Evolutionary conservation across 1,284 basidiomycete genomes (phyloP).

Genomic region (Sphaerobolus stellatus): DNA sequence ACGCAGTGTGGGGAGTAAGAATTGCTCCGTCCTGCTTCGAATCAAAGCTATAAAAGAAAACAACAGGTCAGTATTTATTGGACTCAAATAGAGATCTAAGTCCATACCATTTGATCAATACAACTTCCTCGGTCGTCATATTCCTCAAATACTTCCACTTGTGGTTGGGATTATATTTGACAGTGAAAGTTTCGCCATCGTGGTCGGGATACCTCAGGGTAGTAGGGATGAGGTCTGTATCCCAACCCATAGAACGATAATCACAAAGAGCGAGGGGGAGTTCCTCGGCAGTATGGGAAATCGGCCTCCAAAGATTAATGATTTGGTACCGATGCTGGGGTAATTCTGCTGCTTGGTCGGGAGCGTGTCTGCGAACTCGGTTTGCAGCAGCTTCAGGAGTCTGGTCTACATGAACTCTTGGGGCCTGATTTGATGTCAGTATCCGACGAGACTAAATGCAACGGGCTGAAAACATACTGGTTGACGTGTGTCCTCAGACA

Average conservation of each 20-base stretch:
- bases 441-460: background rate
- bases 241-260: conserved; percentile 45
- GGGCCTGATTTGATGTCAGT: background rate
- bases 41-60: conserved; percentile 43
- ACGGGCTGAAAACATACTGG: conserved; percentile 34
- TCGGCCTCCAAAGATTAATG: conserved; percentile 73
- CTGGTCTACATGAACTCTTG: conserved; percentile 54
- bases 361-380: conserved; percentile 55
- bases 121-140: conserved; percentile 60
- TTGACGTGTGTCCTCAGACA: conserved; percentile 44
- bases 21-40: conserved; percentile 51
- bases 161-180: conserved; percentile 53
- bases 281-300: conserved; percentile 42
- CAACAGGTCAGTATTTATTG: conserved; percentile 10
- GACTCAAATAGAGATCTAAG: background rate
- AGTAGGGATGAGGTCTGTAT: conserved; percentile 48
- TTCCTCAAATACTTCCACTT: conserved; percentile 65
- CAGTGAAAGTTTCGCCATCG: conserved; percentile 58
- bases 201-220: conserved; percentile 53
- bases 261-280: conserved; percentile 38
- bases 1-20: conserved; percentile 61
- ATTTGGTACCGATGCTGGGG: conserved; percentile 57
- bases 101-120: conserved; percentile 68
- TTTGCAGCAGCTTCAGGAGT: conserved; percentile 45
- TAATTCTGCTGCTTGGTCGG: conserved; percentile 40